phyloP scores from a whole-genome alignment of 148 eudicot species.

The Spergularia marina region DNA sequence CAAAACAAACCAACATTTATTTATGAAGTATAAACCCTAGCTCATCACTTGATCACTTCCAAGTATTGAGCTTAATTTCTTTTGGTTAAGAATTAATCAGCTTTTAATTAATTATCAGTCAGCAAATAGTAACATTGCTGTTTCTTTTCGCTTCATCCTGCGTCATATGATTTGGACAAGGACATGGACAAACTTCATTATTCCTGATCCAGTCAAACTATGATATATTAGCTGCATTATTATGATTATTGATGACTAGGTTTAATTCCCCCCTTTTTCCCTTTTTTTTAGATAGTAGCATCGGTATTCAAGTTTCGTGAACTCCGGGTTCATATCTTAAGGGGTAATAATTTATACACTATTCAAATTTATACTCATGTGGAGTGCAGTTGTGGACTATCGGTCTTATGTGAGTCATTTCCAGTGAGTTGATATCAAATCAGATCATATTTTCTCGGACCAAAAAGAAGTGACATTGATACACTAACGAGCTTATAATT shows the following conservation, averaged over 20 bases:
- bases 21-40: no score
- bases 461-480: background rate
- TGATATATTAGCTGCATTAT: slow-evolving; percentile 14
- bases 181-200: slow-evolving; percentile 18
- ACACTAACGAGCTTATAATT: background rate
- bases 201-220: background rate
- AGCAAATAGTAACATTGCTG: slow-evolving; percentile 24
- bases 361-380: no score
- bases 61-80: no score
- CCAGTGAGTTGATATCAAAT: background rate
- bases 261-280: no score
- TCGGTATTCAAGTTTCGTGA: no score
- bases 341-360: no score
- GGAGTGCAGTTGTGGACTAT: no score
- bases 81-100: background rate
- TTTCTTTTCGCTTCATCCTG: slow-evolving; percentile 2
- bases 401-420: no score
- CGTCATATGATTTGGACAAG: slow-evolving; percentile 20
- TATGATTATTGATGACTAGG: slow-evolving; percentile 4
- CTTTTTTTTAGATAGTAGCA: no score
- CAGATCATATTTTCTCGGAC: slow-evolving; percentile 2
- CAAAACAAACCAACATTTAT: no score
- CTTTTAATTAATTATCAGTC: slow-evolving; percentile 1
- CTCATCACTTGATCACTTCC: no score
- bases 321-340: no score